Conservation (phyloP, 106 monocot species). For the Amphibolis antarctica region DNA sequence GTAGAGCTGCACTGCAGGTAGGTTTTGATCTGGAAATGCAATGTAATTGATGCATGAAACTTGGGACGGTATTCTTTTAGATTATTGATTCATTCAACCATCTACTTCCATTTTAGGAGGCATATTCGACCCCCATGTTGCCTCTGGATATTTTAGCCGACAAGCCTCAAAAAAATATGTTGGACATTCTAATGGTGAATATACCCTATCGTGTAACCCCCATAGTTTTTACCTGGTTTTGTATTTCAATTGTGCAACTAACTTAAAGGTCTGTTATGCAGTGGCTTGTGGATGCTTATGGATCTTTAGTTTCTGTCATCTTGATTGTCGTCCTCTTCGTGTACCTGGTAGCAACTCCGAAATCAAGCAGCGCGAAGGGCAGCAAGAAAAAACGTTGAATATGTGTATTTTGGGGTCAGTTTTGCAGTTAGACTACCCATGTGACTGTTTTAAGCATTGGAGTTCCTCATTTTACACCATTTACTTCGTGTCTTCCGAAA, state of each 20-base stretch:
- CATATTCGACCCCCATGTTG: conserved; percentile 67
- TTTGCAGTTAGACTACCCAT: conserved; percentile 4
- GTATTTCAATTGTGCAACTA: neutral
- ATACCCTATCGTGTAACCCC: neutral
- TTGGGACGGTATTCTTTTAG: neutral
- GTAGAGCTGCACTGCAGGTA: conserved; percentile 74
- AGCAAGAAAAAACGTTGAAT: conserved; percentile 88
- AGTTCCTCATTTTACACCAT: neutral
- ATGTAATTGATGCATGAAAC: neutral
- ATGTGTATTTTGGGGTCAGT: conserved; percentile 5
- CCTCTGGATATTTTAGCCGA: conserved; percentile 92
- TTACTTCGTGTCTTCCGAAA: neutral
- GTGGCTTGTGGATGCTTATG: conserved; percentile 64
- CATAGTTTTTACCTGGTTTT: neutral
- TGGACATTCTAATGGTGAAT: conserved; percentile 45
- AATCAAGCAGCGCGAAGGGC: conserved; percentile 10
- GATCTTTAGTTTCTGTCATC: conserved; percentile 65
- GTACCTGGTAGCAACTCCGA: conserved; percentile 56
- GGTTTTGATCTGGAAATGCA: neutral
- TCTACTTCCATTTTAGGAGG: conserved; percentile 39
- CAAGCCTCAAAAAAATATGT: conserved; percentile 68
- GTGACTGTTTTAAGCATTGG: neutral
- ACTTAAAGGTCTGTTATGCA: conserved; percentile 23
- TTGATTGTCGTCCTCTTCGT: conserved; percentile 57
- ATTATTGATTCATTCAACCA: conserved; percentile 1